Base-by-base conservation (phyloP, 2,329 filamentous ascomycete species). In the Xylaria digitata region DNA sequence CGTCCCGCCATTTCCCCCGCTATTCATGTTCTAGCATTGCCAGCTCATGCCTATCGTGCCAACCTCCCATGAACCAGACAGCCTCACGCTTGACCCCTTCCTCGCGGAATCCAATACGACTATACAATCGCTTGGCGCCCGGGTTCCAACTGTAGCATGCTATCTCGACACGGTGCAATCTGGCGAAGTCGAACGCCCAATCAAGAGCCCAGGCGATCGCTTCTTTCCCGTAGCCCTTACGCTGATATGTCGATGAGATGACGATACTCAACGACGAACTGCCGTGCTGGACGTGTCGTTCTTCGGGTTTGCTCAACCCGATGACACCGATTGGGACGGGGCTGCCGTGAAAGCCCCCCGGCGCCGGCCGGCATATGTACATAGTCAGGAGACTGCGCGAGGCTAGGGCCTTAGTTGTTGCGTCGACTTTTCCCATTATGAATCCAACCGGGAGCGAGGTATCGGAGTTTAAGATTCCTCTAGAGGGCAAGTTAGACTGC, bases 121-220 rank as follows among this genome's bases (percentile, higher is more conserved):
- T 21, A 13, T 69, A 71, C 17, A 71, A 34, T 11, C 66, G 54
- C 21, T 55, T 45, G 6, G 63, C 67, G 11, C 63, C 69, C 3
- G n/a, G 17, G 50, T 69, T 71, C 64, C 67, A 69, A n/a, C 30
- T 26, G 32, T 52, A 67, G 26, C 32, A 50, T 7, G 21, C 19
- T 8, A 66, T 42, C 46, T 69, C 67, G n/a, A 71, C 59, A n/a
- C 69, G 63, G 46, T 71, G 69, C 50, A 71, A 46, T 15, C 62
- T 11, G 9, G 67, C 69, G 30, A 56, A 57, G 30, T 61, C 59
- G 48, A 71, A 71, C 0, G 46, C 69, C 69, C 69, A 71, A 3
- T 61, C 55, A 13, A 71, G 67, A 1, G 61, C 64, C 67, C 67
- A 71, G 3, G 40, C 45, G 7, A 67, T 43, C 1, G 69, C 69